Evolutionary conservation across 768 basidiomycete genomes (phyloP), one percentile per base, ranked within the genome.

Genomic region (Podaxis sp.): DNA sequence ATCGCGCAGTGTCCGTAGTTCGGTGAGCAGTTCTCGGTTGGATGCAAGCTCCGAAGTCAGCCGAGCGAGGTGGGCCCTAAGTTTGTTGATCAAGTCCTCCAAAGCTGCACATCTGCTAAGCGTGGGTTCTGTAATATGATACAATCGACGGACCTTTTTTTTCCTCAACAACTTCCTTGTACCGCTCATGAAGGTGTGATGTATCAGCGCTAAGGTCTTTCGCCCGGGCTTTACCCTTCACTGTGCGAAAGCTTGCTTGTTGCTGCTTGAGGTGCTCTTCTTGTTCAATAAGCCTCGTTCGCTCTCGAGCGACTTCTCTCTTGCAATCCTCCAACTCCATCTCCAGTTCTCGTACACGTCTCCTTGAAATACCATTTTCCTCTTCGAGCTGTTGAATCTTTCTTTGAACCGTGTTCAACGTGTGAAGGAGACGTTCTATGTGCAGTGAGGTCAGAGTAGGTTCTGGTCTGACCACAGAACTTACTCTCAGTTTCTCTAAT

Each of bases 321-420:
- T 89, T 91, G 64, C 90, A 91, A 13, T 82, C 82, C 63, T 96
- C 93, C 5, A 97, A 79, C 69, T 96, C 95, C 57, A 81, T 76
- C 72, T 97, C 95, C 2, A 97, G 80, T 68, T 96, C 94, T 38
- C 86, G 76, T n/a, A 97, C 90, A 16, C 93, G 80, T 25, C 90
- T 79, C 1, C 91, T 81, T 4, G 93, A 93, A 7, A 91, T 82
- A 3, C 86, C 78, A 65, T 95, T 95, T 68, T 96, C 91, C 0
- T 84, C 81, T 66, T 95, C 91, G 2, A 95, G 80, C 40, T 87
- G 81, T 14, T 84, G 77, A 7, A 96, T 76, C 63, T 90, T 87
- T 28, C 78, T 73, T 64, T 90, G 92, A 10, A 90, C 83, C 5
- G 76, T 73, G 55, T 77, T 84, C 18, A 92, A 78, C 3, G 84